Conservation (phyloP, 2,329 filamentous ascomycete genomes). For the Chrysosporium queenslandicum region DNA sequence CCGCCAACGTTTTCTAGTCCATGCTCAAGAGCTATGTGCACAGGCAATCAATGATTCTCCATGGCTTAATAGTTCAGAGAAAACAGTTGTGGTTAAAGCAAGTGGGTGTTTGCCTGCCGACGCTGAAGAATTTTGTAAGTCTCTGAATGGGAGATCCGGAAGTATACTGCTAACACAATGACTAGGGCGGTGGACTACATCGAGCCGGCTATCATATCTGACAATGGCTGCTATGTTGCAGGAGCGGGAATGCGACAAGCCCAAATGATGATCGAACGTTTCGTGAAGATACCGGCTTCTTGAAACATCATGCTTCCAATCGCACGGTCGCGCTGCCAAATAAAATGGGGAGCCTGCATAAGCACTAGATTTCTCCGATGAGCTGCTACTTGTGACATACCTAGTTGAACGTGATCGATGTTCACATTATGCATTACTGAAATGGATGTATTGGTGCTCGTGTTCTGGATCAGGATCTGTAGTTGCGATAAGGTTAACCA, state of each 20-base stretch:
- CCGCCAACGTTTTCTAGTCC: slow-evolving; percentile 14
- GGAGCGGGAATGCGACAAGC: background rate
- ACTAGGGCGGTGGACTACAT: slow-evolving; percentile 21
- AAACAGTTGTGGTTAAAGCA: slow-evolving; percentile 17
- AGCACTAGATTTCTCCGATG: too few species aligned
- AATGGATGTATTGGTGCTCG: too few species aligned
- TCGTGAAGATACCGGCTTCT: too few species aligned
- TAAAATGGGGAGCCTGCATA: too few species aligned
- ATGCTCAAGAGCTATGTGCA: slow-evolving; percentile 20
- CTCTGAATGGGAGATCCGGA: background rate
- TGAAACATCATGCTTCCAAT: too few species aligned
- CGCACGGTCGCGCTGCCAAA: too few species aligned
- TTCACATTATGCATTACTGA: too few species aligned
- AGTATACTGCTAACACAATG: background rate
- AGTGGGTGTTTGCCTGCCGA: slow-evolving; percentile 18
- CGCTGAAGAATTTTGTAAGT: slow-evolving; percentile 23
- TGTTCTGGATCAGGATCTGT: too few species aligned
- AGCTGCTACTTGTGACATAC: too few species aligned
- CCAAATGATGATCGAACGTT: background rate
- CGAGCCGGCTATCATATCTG: slow-evolving; percentile 19
- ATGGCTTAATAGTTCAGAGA: slow-evolving; percentile 19
- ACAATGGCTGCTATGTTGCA: slow-evolving; percentile 19
- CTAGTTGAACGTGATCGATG: too few species aligned
- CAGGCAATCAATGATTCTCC: slow-evolving; percentile 20
- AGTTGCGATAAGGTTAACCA: slow-evolving; percentile 3